Percentiles rank a stretch among this genome's conserved stretches.
Evolutionary conservation across 2,329 filamentous ascomycete species (phyloP).

Genomic region (Trichoderma brevicompactum): DNA sequence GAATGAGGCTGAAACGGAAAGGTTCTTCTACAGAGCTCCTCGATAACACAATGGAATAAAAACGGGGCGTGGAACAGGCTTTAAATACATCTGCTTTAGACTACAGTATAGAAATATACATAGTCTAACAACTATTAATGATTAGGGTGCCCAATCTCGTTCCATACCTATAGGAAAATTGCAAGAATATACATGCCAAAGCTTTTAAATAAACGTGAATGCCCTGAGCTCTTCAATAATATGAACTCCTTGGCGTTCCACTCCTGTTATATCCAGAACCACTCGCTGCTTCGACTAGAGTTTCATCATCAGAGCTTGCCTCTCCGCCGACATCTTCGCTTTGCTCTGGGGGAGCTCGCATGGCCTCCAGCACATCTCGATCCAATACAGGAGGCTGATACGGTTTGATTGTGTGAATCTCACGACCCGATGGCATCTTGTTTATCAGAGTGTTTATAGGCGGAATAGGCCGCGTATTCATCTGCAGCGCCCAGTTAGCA

Average conservation of each 20-base stretch:
- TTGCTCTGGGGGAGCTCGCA: constrained; percentile 50
- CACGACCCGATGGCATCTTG: constrained; percentile 83
- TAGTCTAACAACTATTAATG: background rate
- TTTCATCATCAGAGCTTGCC: constrained; percentile 47
- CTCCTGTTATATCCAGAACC: constrained; percentile 44
- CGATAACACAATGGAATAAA: background rate
- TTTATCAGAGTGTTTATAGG: constrained; percentile 71
- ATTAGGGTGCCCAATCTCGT: background rate
- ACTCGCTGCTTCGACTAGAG: constrained; percentile 44
- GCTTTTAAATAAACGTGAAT: background rate
- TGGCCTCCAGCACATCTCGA: constrained; percentile 64
- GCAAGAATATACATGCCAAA: background rate
- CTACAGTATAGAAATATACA: background rate
- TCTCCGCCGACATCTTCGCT: constrained; percentile 43
- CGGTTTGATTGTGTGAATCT: constrained; percentile 74
- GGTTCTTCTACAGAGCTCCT: background rate
- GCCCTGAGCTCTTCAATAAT: constrained; percentile 40
- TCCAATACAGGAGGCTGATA: constrained; percentile 71
- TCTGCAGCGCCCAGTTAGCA: constrained; percentile 50
- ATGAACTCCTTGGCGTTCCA: constrained; percentile 43
- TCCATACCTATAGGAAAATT: background rate
- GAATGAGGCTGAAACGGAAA: background rate
- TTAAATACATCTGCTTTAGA: background rate
- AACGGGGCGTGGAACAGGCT: background rate
- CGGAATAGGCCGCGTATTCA: constrained; percentile 80